Base-by-base conservation (phyloP, 1,284 basidiomycete genomes). In the Melanopsichium pennsylvanicum region DNA sequence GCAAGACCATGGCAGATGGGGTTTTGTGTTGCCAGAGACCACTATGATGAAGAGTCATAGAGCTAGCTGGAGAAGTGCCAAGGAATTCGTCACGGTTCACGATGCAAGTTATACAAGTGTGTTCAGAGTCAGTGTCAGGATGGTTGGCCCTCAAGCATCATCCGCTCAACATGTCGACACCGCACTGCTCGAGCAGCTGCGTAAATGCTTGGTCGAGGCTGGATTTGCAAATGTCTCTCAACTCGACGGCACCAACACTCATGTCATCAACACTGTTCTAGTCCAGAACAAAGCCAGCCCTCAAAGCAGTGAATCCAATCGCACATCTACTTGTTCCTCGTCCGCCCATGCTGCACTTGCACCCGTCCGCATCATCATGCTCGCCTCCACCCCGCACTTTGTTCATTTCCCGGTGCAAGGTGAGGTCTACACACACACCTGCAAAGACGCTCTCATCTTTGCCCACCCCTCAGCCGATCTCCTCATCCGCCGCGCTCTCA, bases 21-120 rank as follows among this genome's bases (percentile, higher is more conserved):
- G 78, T 10, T 78, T 70, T 22, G 69, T 63, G 15, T 51, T 80
- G 16, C 68, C 78, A 10, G 78, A 80, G 51, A 64, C 71, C 16
- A 70, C 71, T 16, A 69, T 70, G 61, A 74, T 75, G 51, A 80
- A 80, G 50, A 75, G 72, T 16, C 63, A 70, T n/a, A 54, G 66
- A 8, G 64, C 69, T 1, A 74, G 62, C 33, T 75, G 69, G 70
- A 54, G 74, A n/a, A 67, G 62, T 18, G 60, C 64, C 4, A 35
- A 29, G 7, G 44, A 64, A n/a, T 45, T 41, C 12, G 62, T 54
- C 10, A 67, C 64, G 4, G 39, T 79, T 2, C 74, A 76, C 29
- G 78, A 80, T 51, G 69, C 73, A 0, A 80, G 78, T 54, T 80
- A 78, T 34, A 49, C 32, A 2, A 31, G 62, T 0, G 49, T 72